Conservation (phyloP, 768 basidiomycete genomes). For the Boletus edulis region DNA sequence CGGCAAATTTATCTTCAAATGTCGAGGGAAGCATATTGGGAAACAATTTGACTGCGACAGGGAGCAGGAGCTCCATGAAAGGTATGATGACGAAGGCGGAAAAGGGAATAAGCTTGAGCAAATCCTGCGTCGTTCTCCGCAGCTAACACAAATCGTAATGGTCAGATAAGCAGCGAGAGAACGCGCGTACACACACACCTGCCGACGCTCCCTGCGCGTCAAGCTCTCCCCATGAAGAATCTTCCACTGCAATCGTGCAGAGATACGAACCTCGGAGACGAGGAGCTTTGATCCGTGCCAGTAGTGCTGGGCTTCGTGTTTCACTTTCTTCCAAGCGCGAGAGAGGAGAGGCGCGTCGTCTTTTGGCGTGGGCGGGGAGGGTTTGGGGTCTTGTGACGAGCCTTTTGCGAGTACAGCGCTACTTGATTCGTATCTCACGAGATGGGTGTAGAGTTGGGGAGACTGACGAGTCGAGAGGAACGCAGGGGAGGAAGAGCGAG, state of each 20-base stretch:
- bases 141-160: slow-evolving; percentile 46
- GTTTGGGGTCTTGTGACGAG: slow-evolving; percentile 41
- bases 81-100: slow-evolving; percentile 93
- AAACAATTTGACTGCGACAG: slow-evolving; percentile 95
- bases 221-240: slow-evolving; percentile 87
- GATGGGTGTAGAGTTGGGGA: slow-evolving; percentile 12
- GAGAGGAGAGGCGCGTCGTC: slow-evolving; percentile 47
- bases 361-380: slow-evolving; percentile 48
- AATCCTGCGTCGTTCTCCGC: slow-evolving; percentile 88
- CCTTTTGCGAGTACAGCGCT: slow-evolving; percentile 10
- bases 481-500: slow-evolving; percentile 17
- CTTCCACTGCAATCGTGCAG: slow-evolving; percentile 84
- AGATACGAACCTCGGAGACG: slow-evolving; percentile 92
- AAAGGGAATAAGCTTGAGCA: slow-evolving; percentile 92
- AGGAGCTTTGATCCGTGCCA: slow-evolving; percentile 96
- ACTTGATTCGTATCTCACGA: slow-evolving; percentile 14
- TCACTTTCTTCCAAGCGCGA: slow-evolving; percentile 88
- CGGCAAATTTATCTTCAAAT: slow-evolving; percentile 95
- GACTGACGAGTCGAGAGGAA: slow-evolving; percentile 29
- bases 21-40: slow-evolving; percentile 99
- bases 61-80: slow-evolving; percentile 97
- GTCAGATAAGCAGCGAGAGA: slow-evolving; percentile 1
- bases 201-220: slow-evolving; percentile 90
- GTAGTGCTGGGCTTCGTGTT: slow-evolving; percentile 94
- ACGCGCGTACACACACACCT: slow-evolving; percentile 57